phyloP scores from a whole-genome alignment of 2,329 filamentous ascomycete species.

The Fusarium solani-melongenae region DNA sequence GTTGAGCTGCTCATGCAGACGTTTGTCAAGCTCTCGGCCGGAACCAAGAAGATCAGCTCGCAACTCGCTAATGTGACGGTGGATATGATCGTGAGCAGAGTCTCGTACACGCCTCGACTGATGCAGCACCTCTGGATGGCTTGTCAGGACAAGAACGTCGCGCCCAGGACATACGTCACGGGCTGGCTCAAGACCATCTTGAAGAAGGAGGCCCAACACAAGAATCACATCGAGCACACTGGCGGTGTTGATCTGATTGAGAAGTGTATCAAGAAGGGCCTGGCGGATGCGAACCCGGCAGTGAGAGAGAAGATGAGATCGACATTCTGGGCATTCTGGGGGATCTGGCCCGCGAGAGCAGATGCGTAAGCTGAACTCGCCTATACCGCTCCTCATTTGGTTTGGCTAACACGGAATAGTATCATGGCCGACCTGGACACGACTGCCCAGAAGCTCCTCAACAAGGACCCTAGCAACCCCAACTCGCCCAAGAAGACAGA shows the following conservation, averaged over 20 bases:
- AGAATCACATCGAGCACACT: slow-evolving; percentile 83
- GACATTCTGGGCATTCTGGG: slow-evolving; percentile 87
- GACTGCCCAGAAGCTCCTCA: slow-evolving; percentile 81
- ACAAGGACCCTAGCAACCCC: slow-evolving; percentile 86
- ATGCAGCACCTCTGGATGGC: slow-evolving; percentile 88
- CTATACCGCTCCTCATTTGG: not conserved
- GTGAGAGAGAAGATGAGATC: slow-evolving; percentile 88
- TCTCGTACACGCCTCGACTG: slow-evolving; percentile 82
- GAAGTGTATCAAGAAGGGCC: slow-evolving; percentile 87
- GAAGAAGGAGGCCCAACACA: slow-evolving; percentile 81
- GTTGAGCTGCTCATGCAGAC: slow-evolving; percentile 90
- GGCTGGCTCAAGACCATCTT: slow-evolving; percentile 88
- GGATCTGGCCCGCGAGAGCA: slow-evolving; percentile 81
- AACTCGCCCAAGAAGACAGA: slow-evolving; percentile 70
- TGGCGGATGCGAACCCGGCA: slow-evolving; percentile 89
- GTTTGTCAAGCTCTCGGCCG: slow-evolving; percentile 88
- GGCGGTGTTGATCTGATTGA: slow-evolving; percentile 87
- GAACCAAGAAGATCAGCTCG: slow-evolving; percentile 92
- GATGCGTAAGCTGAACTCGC: slow-evolving; percentile 67
- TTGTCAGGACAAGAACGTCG: slow-evolving; percentile 92
- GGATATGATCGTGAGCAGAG: slow-evolving; percentile 81
- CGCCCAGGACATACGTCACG: slow-evolving; percentile 81
- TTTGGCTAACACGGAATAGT: slow-evolving; percentile 54
- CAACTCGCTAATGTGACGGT: slow-evolving; percentile 85
- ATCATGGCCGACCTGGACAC: slow-evolving; percentile 83